These are phyloP conservation scores for Trichoderma erinaceum DNA, from an alignment of 495 filamentous ascomycete genomes.

Conservation along the genomic window DNA sequence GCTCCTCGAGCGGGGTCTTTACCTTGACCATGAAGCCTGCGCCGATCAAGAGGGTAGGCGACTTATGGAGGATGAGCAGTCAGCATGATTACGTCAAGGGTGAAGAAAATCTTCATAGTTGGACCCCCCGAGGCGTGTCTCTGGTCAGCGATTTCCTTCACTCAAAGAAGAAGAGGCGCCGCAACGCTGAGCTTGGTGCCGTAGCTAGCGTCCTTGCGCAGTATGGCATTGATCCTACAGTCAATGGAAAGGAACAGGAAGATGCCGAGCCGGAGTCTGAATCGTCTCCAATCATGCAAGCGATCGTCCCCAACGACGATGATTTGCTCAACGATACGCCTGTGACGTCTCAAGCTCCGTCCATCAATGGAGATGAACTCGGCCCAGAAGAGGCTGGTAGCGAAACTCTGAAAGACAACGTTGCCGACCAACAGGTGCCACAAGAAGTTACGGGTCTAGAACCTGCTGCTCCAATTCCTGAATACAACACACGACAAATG, in stretches of 20 bases:
- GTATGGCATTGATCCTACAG: slow-evolving; percentile 28
- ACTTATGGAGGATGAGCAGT: slow-evolving; percentile 96
- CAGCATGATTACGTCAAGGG: slow-evolving; percentile 91
- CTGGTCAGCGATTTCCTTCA: slow-evolving; percentile 76
- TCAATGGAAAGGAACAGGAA: background rate
- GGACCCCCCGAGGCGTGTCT: slow-evolving; percentile 84
- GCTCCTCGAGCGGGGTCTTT: slow-evolving; percentile 80
- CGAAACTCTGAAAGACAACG: slow-evolving; percentile 14
- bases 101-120: slow-evolving; percentile 74
- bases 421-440: slow-evolving; percentile 10
- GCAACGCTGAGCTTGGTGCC: slow-evolving; percentile 72
- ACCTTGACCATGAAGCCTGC: slow-evolving; percentile 77
- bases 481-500: slow-evolving; percentile 49
- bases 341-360: slow-evolving; percentile 30
- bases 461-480: slow-evolving; percentile 25
- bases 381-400: slow-evolving; percentile 19
- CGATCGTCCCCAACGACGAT: slow-evolving; percentile 27
- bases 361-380: slow-evolving; percentile 16
- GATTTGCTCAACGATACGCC: slow-evolving; percentile 44
- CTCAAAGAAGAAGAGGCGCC: slow-evolving; percentile 60
- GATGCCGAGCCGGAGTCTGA: background rate
- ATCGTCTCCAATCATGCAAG: background rate
- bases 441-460: slow-evolving; percentile 15
- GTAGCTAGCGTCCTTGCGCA: slow-evolving; percentile 62
- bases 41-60: slow-evolving; percentile 82